A percentile compares a stretch with the other conserved stretches of the same genome.
Evolutionary conservation across 331 rosid species (phyloP).

Genomic region (Pyracantha coccinea): DNA sequence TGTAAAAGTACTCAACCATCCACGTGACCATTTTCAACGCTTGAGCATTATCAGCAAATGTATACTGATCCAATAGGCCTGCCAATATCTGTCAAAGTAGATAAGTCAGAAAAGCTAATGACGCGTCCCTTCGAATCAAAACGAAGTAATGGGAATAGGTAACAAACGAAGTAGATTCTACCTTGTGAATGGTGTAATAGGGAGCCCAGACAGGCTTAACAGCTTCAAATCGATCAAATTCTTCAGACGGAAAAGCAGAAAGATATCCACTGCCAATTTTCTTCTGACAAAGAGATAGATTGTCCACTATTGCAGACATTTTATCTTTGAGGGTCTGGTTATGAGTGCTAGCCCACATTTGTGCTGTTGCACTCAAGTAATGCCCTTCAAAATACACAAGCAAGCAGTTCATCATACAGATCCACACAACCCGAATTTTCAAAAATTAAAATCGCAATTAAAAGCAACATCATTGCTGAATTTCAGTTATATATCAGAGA

Average conservation of each 20-base stretch:
- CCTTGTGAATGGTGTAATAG: constrained; percentile 98
- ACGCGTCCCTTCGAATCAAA: neutral
- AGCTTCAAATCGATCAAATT: constrained; percentile 67
- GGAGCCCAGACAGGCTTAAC: constrained; percentile 75
- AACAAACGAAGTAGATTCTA: constrained; percentile 13
- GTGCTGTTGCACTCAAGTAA: constrained; percentile 81
- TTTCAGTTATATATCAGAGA: neutral
- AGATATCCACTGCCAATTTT: constrained; percentile 73
- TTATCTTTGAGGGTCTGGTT: constrained; percentile 39
- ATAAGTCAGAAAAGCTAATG: constrained; percentile 5
- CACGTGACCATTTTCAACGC: constrained; percentile 55
- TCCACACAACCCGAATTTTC: neutral
- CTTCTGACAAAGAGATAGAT: constrained; percentile 56
- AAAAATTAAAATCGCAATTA: neutral
- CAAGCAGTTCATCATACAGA: constrained; percentile 1
- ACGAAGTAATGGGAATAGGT: neutral
- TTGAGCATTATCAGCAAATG: constrained; percentile 45
- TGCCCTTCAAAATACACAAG: constrained; percentile 51
- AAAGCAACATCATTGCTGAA: neutral
- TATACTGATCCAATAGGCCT: constrained; percentile 75
- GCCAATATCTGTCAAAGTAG: constrained; percentile 58
- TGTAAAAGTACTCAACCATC: constrained; percentile 90
- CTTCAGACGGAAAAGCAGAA: constrained; percentile 76
- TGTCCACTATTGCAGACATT: constrained; percentile 50
- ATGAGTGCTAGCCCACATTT: constrained; percentile 82